These are phyloP conservation scores for Kodamaea lidongshanica DNA, from an alignment of 805 yeast species.

Conservation along the genomic window DNA sequence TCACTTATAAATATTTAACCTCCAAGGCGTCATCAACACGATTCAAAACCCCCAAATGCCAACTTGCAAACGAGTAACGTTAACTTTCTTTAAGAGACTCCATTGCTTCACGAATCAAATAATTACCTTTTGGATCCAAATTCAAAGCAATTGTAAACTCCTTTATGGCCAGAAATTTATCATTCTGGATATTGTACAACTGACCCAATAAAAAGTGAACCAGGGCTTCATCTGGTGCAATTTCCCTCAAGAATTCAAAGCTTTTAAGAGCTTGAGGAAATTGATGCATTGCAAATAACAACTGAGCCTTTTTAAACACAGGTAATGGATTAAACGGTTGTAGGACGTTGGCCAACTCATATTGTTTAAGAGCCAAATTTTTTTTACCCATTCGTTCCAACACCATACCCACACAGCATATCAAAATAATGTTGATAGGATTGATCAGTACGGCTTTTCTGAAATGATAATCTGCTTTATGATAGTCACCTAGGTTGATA, in stretches of 20 bases:
- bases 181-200: slow-evolving; percentile 68
- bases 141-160: slow-evolving; percentile 86
- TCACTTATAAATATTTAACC: too few relatives aligned
- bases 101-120: slow-evolving; percentile 77
- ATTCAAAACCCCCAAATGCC: too few relatives aligned
- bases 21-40: too few relatives aligned
- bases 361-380: slow-evolving; percentile 72
- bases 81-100: slow-evolving; percentile 40
- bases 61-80: too few relatives aligned
- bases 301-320: slow-evolving; percentile 80
- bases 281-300: slow-evolving; percentile 63
- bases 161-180: slow-evolving; percentile 70
- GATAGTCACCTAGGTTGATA: slow-evolving; percentile 76
- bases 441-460: slow-evolving; percentile 82
- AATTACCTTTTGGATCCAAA: slow-evolving; percentile 88
- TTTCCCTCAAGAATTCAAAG: slow-evolving; percentile 62
- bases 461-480: slow-evolving; percentile 80
- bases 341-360: slow-evolving; percentile 72
- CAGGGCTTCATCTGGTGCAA: slow-evolving; percentile 93
- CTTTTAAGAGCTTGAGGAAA: slow-evolving; percentile 67
- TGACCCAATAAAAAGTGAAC: slow-evolving; percentile 89
- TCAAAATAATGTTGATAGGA: slow-evolving; percentile 81
- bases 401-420: slow-evolving; percentile 93
- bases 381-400: slow-evolving; percentile 67
- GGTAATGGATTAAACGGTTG: slow-evolving; percentile 87